Base-by-base conservation (phyloP, 73 alveolate genomes). In the Symbiodinium natans region DNA sequence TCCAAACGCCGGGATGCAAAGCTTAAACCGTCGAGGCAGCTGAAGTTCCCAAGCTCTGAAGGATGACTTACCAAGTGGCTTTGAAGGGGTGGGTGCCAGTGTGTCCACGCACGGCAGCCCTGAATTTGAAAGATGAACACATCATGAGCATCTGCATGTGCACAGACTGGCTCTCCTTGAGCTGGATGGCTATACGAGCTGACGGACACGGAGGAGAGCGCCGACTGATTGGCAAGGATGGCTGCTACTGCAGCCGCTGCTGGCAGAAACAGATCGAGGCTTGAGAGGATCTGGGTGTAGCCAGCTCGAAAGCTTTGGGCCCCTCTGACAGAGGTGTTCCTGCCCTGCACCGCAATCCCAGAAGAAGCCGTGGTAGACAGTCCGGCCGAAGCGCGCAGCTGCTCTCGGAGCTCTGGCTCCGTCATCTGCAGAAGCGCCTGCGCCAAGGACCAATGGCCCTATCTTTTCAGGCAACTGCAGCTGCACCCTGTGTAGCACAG, bases 71-170 rank as follows among this genome's bases (percentile, higher is more conserved):
- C 93, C 93, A 54, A 36, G n/a, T 17, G 82, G 80, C 56, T 33
- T 23, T 68, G 46, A 48, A 85, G 38, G 48, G 93, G 43, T 31
- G 46, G 93, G 39, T 54, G 93, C 93, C 93, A 86, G n/a, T 54
- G 73, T 21, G 48, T 33, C 93, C 93, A 86, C 6, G 34, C 83
- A 34, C 93, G 82, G 41, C 93, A 86, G 23, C 93, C 93, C 83
- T 86, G 83, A 27, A 86, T 42, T 83, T 86, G 93, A 36, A 86
- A 38, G 27, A 86, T 86, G 40, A 86, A 86, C 11, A 59, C 41
- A n/a, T 86, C 93, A 52, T 86, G 93, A 17, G 93, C 93, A 86
- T 86, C 93, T 34, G 93, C 93, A 86, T 86, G 93, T 54, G 83
- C 93, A 54, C 93, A 86, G 8, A 86, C 83, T 0, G 93, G 93